phyloP scores from a whole-genome alignment of 768 basidiomycete species.

The Pisolithus orientalis region DNA sequence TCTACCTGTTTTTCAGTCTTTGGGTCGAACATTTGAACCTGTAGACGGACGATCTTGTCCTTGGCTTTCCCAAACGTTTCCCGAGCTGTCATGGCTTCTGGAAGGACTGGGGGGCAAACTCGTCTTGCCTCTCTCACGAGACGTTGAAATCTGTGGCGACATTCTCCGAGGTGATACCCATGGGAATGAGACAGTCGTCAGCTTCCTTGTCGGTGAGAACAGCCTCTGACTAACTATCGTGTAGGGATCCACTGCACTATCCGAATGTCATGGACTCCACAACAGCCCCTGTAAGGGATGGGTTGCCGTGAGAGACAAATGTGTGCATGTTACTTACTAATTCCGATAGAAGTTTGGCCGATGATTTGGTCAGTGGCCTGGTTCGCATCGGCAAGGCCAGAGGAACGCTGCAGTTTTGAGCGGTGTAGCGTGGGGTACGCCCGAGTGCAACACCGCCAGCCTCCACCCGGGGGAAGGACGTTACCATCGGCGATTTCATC shows the following conservation, averaged over 20 bases:
- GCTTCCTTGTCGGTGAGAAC: slow-evolving; percentile 63
- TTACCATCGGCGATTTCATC: slow-evolving; percentile 85
- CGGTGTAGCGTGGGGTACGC: slow-evolving; percentile 70
- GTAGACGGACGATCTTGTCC: slow-evolving; percentile 79
- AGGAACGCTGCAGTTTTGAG: slow-evolving; percentile 85
- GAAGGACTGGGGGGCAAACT: slow-evolving; percentile 79
- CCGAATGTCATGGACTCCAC: slow-evolving; percentile 88
- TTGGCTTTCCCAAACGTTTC: slow-evolving; percentile 71
- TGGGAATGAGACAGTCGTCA: slow-evolving; percentile 77
- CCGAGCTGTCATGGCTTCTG: slow-evolving; percentile 73
- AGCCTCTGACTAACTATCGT: slow-evolving; percentile 56
- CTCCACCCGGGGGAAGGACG: slow-evolving; percentile 82
- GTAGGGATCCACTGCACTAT: slow-evolving; percentile 52
- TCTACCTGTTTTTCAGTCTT: slow-evolving; percentile 64
- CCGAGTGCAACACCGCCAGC: slow-evolving; percentile 82
- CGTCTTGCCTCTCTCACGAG: slow-evolving; percentile 73
- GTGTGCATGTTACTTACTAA: slow-evolving; percentile 46
- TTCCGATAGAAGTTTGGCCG: slow-evolving; percentile 86
- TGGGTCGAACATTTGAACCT: slow-evolving; percentile 60
- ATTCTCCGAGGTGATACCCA: slow-evolving; percentile 95
- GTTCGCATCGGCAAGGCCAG: slow-evolving; percentile 75
- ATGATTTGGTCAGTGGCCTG: slow-evolving; percentile 78
- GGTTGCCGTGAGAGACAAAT: slow-evolving; percentile 3
- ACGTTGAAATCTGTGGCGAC: slow-evolving; percentile 75
- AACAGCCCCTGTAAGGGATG: slow-evolving; percentile 54